Percentiles rank a stretch among this genome's conserved stretches.
phyloP scores from a whole-genome alignment of 208 protist genomes.

The Herpetomonas muscarum region DNA sequence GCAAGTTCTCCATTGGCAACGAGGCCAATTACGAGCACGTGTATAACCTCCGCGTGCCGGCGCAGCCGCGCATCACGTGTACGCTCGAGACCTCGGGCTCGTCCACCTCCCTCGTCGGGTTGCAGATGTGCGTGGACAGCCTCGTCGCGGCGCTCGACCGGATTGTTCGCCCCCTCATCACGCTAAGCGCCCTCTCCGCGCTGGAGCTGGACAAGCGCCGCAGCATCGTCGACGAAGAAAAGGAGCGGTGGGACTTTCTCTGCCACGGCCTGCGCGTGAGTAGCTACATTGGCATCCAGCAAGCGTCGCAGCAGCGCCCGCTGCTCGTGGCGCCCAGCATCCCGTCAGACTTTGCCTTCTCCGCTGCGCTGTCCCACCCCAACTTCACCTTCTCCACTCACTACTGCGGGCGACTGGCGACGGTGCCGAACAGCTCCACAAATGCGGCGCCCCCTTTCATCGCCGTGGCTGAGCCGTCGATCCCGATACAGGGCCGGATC shows the following conservation, averaged over 20 bases:
- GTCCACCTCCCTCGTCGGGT: constrained; percentile 40
- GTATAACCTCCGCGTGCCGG: constrained; percentile 73
- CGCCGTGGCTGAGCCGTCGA: constrained; percentile 76
- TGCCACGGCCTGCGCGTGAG: constrained; percentile 66
- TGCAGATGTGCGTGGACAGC: constrained; percentile 61
- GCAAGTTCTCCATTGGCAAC: constrained; percentile 69
- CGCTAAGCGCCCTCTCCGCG: constrained; percentile 57
- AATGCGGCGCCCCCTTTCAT: constrained; percentile 79
- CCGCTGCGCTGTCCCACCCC: constrained; percentile 63
- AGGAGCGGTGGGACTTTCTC: constrained; percentile 76
- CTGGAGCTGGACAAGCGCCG: constrained; percentile 56
- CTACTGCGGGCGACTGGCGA: constrained; percentile 73
- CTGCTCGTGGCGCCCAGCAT: constrained; percentile 36
- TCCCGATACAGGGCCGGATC: constrained; percentile 45
- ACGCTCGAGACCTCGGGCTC: constrained; percentile 41
- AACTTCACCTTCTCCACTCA: constrained; percentile 58
- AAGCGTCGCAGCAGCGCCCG: constrained; percentile 17
- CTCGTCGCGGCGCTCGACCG: constrained; percentile 54
- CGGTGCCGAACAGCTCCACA: constrained; percentile 59
- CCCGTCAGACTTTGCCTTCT: constrained; percentile 68
- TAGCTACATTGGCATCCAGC: constrained; percentile 56
- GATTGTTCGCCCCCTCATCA: constrained; percentile 67
- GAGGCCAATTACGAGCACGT: constrained; percentile 73
- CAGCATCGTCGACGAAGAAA: constrained; percentile 67
- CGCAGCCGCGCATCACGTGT: constrained; percentile 49